These are phyloP conservation scores for Petunia secreta DNA, from an alignment of 257 asterid genomes.

Conservation along the genomic window DNA sequence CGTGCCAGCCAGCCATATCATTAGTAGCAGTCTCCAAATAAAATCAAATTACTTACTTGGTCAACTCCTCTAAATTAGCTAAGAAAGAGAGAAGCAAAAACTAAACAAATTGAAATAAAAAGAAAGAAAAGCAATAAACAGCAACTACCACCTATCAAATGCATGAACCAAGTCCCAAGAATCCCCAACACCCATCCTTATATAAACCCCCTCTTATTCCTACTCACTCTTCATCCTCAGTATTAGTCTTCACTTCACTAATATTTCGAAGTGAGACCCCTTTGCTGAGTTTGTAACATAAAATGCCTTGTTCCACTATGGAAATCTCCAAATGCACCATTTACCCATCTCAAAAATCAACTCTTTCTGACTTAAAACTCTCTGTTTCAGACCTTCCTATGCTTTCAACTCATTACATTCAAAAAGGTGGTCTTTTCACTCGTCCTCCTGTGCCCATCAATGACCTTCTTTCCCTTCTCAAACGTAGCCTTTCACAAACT, in stretches of 20 bases:
- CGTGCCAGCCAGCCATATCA: neutral
- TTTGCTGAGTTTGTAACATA: neutral
- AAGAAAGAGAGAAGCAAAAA: slow-evolving; percentile 1
- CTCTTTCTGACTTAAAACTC: slow-evolving; percentile 52
- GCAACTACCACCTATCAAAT: slow-evolving; percentile 33
- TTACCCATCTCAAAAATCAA: slow-evolving; percentile 48
- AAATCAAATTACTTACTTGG: neutral
- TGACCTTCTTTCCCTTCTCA: slow-evolving; percentile 20
- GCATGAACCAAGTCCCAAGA: slow-evolving; percentile 46
- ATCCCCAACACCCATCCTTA: slow-evolving; percentile 25
- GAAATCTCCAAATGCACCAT: slow-evolving; percentile 47
- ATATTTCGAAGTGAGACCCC: neutral
- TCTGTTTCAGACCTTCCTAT: slow-evolving; percentile 77
- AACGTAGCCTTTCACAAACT: slow-evolving; percentile 28
- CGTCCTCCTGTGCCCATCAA: slow-evolving; percentile 25
- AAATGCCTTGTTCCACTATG: slow-evolving; percentile 42
- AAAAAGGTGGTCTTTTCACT: slow-evolving; percentile 60
- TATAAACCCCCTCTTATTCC: slow-evolving; percentile 34
- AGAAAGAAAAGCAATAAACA: neutral
- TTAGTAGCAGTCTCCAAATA: neutral
- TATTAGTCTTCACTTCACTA: neutral
- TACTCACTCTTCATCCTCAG: slow-evolving; percentile 16
- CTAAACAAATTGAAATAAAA: neutral
- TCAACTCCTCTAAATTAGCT: neutral
- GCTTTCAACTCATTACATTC: slow-evolving; percentile 81